Evolutionary conservation across 352 stramenopile genomes (phyloP).

Genomic region (Phytopythium vexans): DNA sequence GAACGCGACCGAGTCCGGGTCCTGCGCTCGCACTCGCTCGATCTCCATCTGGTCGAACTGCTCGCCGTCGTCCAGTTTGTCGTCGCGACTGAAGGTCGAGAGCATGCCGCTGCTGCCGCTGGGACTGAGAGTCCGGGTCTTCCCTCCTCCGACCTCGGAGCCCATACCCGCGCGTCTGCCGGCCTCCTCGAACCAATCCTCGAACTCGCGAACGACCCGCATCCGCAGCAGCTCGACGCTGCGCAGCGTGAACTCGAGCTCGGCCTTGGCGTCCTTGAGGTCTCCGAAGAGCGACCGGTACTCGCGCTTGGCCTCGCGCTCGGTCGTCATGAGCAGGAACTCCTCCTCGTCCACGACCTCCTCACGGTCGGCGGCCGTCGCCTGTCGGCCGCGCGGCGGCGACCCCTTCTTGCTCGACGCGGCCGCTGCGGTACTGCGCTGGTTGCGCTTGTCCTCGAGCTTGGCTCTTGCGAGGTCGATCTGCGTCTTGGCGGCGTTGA

Average conservation of each 20-base stretch:
- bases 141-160: conserved; percentile 1
- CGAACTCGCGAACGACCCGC: conserved; percentile 78
- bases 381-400: conserved; percentile 9
- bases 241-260: conserved; percentile 61
- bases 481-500: conserved; percentile 78
- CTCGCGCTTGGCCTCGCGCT: conserved; percentile 84
- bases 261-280: conserved; percentile 72
- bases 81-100: conserved; percentile 40
- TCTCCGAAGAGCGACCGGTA: conserved; percentile 83
- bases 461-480: conserved; percentile 67
- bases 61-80: conserved; percentile 90
- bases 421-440: conserved; percentile 13
- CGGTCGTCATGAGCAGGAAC: conserved; percentile 82
- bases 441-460: conserved; percentile 63
- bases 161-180: conserved; percentile 5
- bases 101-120: conserved; percentile 6
- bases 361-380: conserved; percentile 26
- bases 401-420: conserved; percentile 2
- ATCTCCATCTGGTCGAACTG: conserved; percentile 92
- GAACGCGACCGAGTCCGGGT: conserved; percentile 90
- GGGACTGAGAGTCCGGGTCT: conserved; percentile 21
- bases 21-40: conserved; percentile 78
- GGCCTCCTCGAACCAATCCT: conserved; percentile 77
- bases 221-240: conserved; percentile 77
- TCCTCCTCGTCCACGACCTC: conserved; percentile 92